Conservation (phyloP, 192 early-diverging fungal genomes). For the Helicostylum pulchrum region DNA sequence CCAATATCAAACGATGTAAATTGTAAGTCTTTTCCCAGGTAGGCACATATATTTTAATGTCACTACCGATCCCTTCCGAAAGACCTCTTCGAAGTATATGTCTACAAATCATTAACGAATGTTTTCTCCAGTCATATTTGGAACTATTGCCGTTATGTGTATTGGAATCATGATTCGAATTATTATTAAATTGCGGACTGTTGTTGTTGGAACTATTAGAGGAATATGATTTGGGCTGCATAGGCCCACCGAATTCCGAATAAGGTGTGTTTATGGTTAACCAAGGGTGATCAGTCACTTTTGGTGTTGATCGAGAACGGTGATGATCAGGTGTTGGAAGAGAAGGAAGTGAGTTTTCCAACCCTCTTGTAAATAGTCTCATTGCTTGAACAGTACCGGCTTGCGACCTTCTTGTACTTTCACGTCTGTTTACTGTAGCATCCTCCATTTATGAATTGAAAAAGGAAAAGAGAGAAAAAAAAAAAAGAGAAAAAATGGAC, state of each 20-base stretch:
- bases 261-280: background rate
- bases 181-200: background rate
- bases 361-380: too few species aligned
- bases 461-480: too few species aligned
- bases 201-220: background rate
- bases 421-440: too few species aligned
- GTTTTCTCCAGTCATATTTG: slow-evolving; percentile 30
- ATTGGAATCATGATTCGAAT: background rate
- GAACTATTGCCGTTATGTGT: background rate
- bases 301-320: background rate
- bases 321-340: too few species aligned
- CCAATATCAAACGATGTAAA: slow-evolving; percentile 52
- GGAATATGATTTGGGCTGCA: background rate
- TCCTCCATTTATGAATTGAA: too few species aligned
- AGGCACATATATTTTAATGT: slow-evolving; percentile 39
- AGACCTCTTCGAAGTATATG: slow-evolving; percentile 50
- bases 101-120: slow-evolving; percentile 27
- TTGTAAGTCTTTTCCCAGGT: slow-evolving; percentile 47
- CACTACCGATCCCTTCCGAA: slow-evolving; percentile 44
- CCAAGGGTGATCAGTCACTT: slow-evolving; percentile 24
- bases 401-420: too few species aligned
- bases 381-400: too few species aligned
- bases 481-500: too few species aligned
- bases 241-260: background rate
- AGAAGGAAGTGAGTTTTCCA: too few species aligned